Evolutionary conservation across 768 basidiomycete genomes (phyloP).

Genomic region (Neoboletus subvelutipes): DNA sequence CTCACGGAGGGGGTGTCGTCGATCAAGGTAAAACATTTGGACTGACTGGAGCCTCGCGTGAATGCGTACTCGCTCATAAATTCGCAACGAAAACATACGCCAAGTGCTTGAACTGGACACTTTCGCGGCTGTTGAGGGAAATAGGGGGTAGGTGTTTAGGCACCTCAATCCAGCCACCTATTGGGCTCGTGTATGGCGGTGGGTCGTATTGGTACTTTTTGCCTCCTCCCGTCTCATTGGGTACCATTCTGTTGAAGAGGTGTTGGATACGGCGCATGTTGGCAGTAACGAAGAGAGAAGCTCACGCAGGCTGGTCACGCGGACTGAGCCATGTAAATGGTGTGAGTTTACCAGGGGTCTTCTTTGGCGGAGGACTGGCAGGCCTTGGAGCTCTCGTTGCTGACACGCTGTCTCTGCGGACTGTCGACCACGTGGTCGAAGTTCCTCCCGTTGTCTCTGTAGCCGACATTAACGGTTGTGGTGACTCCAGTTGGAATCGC

Average conservation of each 20-base stretch:
- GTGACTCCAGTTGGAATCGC: conserved; percentile 12
- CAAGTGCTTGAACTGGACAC: conserved; percentile 18
- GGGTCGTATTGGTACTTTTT: background rate
- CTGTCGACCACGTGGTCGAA: background rate
- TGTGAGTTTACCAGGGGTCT: background rate
- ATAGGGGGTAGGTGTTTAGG: conserved; percentile 10
- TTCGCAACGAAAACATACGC: conserved; percentile 12
- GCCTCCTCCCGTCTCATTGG: background rate
- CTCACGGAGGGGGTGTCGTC: conserved; percentile 25
- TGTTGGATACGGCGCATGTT: background rate
- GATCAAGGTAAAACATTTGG: conserved; percentile 24
- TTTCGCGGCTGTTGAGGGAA: conserved; percentile 11
- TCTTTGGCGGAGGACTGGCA: background rate
- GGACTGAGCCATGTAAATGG: conserved; percentile 9
- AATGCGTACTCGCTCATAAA: background rate
- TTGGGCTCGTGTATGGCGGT: conserved; percentile 17
- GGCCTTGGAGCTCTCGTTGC: background rate
- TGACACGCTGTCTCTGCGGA: background rate
- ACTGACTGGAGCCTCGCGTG: conserved; percentile 10
- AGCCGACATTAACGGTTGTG: background rate
- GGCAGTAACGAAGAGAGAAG: background rate
- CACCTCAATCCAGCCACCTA: conserved; percentile 8
- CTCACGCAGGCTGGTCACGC: conserved; percentile 10
- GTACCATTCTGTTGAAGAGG: background rate
- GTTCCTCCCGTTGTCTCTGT: background rate